Evolutionary conservation across 441 rosid species (phyloP).

Genomic region (Rhodomyrtus psidioides): DNA sequence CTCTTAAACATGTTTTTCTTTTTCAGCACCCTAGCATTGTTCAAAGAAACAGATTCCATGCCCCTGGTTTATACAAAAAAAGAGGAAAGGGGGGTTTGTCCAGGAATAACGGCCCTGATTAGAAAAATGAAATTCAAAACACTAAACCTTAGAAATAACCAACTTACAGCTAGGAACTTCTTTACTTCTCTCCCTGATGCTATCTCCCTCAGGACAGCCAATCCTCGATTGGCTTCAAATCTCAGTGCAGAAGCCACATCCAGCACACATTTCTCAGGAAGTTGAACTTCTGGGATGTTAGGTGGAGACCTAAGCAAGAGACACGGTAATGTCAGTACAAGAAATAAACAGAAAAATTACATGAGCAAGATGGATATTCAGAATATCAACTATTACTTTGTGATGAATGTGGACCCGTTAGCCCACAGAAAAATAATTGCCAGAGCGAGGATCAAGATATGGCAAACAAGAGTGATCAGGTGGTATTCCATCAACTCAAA

Average conservation of each 20-base stretch:
- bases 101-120: not conserved
- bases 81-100: not conserved
- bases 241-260: conserved; percentile 18
- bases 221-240: conserved; percentile 17
- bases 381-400: conserved; percentile 28
- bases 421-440: conserved; percentile 53
- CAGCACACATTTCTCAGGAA: conserved; percentile 17
- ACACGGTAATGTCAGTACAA: not conserved
- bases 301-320: conserved; percentile 13
- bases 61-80: not conserved
- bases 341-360: not conserved
- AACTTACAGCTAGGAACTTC: conserved; percentile 26
- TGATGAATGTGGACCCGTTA: conserved; percentile 36
- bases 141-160: not conserved
- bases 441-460: conserved; percentile 27
- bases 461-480: conserved; percentile 44
- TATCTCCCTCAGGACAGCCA: conserved; percentile 16
- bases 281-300: conserved; percentile 13
- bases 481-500: conserved; percentile 57
- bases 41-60: not conserved
- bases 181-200: conserved; percentile 26
- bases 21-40: not conserved
- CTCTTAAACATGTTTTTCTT: not conserved
- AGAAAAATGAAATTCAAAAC: not conserved
- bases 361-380: not conserved